Conservation (phyloP, 1,284 basidiomycete species). For the Puccinia polysora region DNA sequence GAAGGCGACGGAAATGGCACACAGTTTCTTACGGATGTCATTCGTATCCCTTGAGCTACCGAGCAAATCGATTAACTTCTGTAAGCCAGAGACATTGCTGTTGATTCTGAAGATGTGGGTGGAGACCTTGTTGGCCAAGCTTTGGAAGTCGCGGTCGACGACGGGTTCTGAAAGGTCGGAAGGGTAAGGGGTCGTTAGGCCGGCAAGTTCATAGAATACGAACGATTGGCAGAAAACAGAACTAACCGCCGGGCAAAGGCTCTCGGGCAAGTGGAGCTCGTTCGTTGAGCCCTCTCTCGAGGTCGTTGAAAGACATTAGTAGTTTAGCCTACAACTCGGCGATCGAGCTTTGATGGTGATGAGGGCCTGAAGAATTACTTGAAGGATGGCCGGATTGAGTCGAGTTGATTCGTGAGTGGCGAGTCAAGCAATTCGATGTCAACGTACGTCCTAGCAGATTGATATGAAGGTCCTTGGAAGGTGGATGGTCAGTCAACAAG, state of each 20-base stretch:
- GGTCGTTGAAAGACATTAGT: conserved; percentile 42
- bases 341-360: too few species aligned
- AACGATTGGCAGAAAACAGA: too few species aligned
- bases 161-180: conserved; percentile 2
- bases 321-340: too few species aligned
- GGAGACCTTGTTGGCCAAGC: conserved; percentile 76
- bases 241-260: conserved; percentile 18
- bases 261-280: conserved; percentile 32
- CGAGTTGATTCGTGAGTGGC: too few species aligned
- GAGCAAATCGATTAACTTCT: conserved; percentile 84
- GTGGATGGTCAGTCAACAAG: too few species aligned
- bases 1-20: conserved; percentile 52
- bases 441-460: too few species aligned
- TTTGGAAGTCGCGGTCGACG: conserved; percentile 59
- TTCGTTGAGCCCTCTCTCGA: conserved; percentile 42
- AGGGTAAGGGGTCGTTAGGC: not conserved
- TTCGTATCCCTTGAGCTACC: conserved; percentile 73
- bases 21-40: conserved; percentile 71
- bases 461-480: too few species aligned
- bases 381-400: too few species aligned
- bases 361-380: too few species aligned
- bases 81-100: conserved; percentile 88
- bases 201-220: not conserved
- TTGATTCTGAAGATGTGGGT: conserved; percentile 99
- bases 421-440: too few species aligned